Percentiles rank a stretch among this genome's conserved stretches.
Conservation (phyloP, 208 protist species). For the Porcisia hertigi region DNA sequence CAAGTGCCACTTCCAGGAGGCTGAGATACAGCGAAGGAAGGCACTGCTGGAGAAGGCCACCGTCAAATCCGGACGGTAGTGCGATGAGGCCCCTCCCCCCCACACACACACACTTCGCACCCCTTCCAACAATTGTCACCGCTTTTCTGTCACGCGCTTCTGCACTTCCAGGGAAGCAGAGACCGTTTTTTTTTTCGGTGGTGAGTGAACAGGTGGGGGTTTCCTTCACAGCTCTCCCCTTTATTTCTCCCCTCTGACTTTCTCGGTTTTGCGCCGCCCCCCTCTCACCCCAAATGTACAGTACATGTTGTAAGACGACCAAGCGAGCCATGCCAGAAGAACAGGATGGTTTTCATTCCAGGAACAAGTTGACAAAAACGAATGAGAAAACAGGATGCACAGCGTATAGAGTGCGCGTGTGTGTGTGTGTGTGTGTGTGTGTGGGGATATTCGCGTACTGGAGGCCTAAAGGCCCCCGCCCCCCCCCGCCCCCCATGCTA, state of each 20-base stretch:
- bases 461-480: too few relatives aligned
- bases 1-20: slow-evolving; percentile 65
- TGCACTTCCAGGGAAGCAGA: neutral
- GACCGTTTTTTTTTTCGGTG: neutral
- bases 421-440: neutral
- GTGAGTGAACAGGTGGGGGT: too few relatives aligned
- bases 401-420: neutral
- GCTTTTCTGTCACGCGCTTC: neutral
- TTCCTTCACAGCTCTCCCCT: neutral
- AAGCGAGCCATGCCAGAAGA: too few relatives aligned
- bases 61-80: slow-evolving; percentile 13
- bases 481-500: too few relatives aligned
- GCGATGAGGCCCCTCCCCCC: neutral
- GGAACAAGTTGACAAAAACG: neutral
- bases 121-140: slow-evolving; percentile 10
- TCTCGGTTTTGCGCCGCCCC: neutral
- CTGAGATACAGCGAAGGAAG: slow-evolving; percentile 69
- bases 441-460: too few relatives aligned
- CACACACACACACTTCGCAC: neutral
- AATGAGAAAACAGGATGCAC: neutral
- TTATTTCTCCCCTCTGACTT: neutral
- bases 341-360: neutral
- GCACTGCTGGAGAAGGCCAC: slow-evolving; percentile 67
- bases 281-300: neutral
- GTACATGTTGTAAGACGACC: neutral